Percentiles rank a stretch among this genome's conserved stretches.
phyloP scores from a whole-genome alignment of 108 stramenopile species.

The Nannochloropsis oceanica region DNA sequence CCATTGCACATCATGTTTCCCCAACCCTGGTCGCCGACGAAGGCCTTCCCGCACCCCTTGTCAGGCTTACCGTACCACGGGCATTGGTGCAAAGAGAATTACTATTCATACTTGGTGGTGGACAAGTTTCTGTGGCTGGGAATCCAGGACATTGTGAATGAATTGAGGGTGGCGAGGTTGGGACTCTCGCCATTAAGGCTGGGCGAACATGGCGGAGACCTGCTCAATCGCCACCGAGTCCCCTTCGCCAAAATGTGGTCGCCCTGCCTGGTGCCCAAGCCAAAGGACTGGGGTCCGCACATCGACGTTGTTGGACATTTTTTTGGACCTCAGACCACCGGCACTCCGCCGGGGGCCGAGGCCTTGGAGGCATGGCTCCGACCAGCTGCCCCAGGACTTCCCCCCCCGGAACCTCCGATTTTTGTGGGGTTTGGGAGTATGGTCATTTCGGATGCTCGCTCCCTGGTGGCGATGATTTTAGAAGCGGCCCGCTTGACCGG shows the following conservation, averaged over 20 bases:
- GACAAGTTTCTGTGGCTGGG: constrained; percentile 23
- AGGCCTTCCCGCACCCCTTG: constrained; percentile 59
- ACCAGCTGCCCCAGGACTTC: neutral
- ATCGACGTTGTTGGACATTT: constrained; percentile 50
- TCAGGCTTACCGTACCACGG: constrained; percentile 40
- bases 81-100: constrained; percentile 28
- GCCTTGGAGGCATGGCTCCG: neutral
- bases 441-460: neutral
- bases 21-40: constrained; percentile 62
- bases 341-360: neutral
- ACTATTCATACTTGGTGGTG: constrained; percentile 10
- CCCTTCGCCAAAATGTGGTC: constrained; percentile 66
- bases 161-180: constrained; percentile 9
- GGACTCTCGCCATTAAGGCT: constrained; percentile 1
- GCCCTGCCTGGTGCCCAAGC: constrained; percentile 58
- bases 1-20: constrained; percentile 68
- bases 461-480: neutral
- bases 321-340: neutral
- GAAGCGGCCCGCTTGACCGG: constrained; percentile 3
- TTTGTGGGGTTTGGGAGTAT: constrained; percentile 21
- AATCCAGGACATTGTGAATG: constrained; percentile 7
- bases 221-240: constrained; percentile 32
- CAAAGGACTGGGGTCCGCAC: constrained; percentile 63
- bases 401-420: neutral
- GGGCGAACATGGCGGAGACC: constrained; percentile 17